These are phyloP conservation scores for Dorcoceras hygrometricum DNA, from an alignment of 257 asterid species.

Conservation along the genomic window DNA sequence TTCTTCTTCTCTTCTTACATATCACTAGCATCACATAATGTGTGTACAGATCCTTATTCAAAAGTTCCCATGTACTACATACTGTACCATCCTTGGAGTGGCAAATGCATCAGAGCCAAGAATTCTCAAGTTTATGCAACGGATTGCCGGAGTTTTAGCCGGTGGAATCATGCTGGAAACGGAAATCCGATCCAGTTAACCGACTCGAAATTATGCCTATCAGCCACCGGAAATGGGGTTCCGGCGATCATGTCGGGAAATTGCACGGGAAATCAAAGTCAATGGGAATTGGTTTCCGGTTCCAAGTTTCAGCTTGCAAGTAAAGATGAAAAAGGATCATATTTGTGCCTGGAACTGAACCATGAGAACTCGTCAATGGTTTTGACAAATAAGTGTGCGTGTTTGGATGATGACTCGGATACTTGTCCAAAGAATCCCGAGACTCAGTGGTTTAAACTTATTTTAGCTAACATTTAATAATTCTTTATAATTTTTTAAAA, in stretches of 20 bases:
- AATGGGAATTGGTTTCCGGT: slow-evolving; percentile 29
- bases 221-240: slow-evolving; percentile 32
- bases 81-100: slow-evolving; percentile 42
- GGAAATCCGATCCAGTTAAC: slow-evolving; percentile 28
- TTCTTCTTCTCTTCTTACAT: too few relatives aligned
- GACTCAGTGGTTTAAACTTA: slow-evolving; percentile 44
- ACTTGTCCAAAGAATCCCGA: slow-evolving; percentile 23
- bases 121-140: slow-evolving; percentile 15
- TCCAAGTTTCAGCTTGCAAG: slow-evolving; percentile 32
- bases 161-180: slow-evolving; percentile 29
- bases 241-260: slow-evolving; percentile 34
- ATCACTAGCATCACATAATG: too few relatives aligned
- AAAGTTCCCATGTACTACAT: slow-evolving; percentile 11
- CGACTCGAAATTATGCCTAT: slow-evolving; percentile 33
- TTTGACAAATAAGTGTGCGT: slow-evolving; percentile 35
- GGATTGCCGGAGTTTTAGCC: slow-evolving; percentile 28
- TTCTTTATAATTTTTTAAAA: too few relatives aligned
- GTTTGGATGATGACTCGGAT: slow-evolving; percentile 3
- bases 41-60: slow-evolving; percentile 29
- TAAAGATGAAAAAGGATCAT: slow-evolving; percentile 33
- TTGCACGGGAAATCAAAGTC: slow-evolving; percentile 30
- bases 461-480: slow-evolving; percentile 26
- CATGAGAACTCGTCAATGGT: slow-evolving; percentile 25
- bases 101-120: slow-evolving; percentile 24
- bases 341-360: slow-evolving; percentile 47